Evolutionary conservation across 169 alveolate species (phyloP), one percentile per base, ranked within the genome.

Genomic region (Toxoplasma gondii): DNA sequence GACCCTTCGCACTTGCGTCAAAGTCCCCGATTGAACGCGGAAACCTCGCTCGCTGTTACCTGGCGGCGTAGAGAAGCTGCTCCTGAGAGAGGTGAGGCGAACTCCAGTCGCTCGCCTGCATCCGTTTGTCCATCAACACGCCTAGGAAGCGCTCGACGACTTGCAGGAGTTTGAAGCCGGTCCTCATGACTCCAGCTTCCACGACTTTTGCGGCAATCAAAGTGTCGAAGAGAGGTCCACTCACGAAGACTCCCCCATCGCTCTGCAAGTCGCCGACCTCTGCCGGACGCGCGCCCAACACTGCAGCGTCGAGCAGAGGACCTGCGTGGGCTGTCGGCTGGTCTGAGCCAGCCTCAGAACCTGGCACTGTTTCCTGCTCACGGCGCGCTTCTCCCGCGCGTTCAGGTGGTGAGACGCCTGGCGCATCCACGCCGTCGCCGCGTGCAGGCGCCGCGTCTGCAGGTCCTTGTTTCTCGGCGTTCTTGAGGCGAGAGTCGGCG

Each of bases 21-120:
- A n/a, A n/a, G n/a, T n/a, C n/a, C n/a, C n/a, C n/a, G n/a, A n/a
- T n/a, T n/a, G n/a, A n/a, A n/a, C n/a, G n/a, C n/a, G 29, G 22
- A 64, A 27, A 16, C 74, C n/a, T 49, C 12, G 22, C 4, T 49
- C 58, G 58, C 2, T 7, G 24, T 31, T 82, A 94, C 96, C 96
- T 91, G 17, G 97, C 97, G 12, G 98, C 98, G 69, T 97, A 97
- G 81, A 97, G 96, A 69, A 97, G 93, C 82, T 97, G 98, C 58
- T 96, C 97, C 87, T 97, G 97, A 34, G 95, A 94, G 54, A 97
- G 95, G 44, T 91, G 95, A 39, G 94, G 94, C 70, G 88, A 82
- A 41, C 95, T 93, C 98, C 98, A 97, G 93, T 97, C 97, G 58
- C 98, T 96, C 90, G 91, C 93, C 80, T 97, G 98, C 95, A 97